These are phyloP conservation scores for Apiospora saccharicola DNA, from an alignment of 2,329 filamentous ascomycete genomes.

Conservation along the genomic window DNA sequence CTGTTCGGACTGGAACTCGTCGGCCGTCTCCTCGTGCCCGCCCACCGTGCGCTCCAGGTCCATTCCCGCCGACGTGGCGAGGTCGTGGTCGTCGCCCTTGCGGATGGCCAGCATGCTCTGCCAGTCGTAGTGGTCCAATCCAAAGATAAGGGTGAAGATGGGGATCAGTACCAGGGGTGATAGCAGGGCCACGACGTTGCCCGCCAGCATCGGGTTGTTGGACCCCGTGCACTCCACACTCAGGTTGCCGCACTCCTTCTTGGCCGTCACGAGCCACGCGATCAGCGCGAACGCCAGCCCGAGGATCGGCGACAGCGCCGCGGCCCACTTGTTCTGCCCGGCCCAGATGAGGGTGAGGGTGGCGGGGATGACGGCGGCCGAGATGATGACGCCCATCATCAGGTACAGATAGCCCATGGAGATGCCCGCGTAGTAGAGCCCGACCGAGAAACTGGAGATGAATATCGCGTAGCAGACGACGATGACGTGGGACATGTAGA, in stretches of 20 bases:
- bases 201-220: conserved; percentile 89
- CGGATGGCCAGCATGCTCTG: conserved; percentile 81
- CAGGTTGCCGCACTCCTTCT: conserved; percentile 66
- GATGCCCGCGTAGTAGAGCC: conserved; percentile 76
- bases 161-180: conserved; percentile 79
- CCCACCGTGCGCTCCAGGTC: conserved; percentile 62
- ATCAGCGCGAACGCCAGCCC: conserved; percentile 74
- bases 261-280: conserved; percentile 80
- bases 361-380: conserved; percentile 82
- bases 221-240: conserved; percentile 59
- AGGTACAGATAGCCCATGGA: conserved; percentile 90
- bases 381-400: conserved; percentile 92
- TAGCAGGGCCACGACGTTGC: conserved; percentile 83
- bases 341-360: conserved; percentile 83
- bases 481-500: conserved; percentile 79
- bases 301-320: conserved; percentile 72
- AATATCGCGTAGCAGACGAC: conserved; percentile 76
- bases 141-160: conserved; percentile 74
- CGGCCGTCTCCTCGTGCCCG: conserved; percentile 50
- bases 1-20: conserved; percentile 41
- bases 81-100: conserved; percentile 78
- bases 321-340: conserved; percentile 79
- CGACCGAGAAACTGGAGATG: conserved; percentile 81
- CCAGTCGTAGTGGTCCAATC: conserved; percentile 85
- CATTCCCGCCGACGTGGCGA: conserved; percentile 65